Evolutionary conservation across 208 protist species (phyloP), one percentile per base, ranked within the genome.

Genomic region (Wallacemonas sp.): DNA sequence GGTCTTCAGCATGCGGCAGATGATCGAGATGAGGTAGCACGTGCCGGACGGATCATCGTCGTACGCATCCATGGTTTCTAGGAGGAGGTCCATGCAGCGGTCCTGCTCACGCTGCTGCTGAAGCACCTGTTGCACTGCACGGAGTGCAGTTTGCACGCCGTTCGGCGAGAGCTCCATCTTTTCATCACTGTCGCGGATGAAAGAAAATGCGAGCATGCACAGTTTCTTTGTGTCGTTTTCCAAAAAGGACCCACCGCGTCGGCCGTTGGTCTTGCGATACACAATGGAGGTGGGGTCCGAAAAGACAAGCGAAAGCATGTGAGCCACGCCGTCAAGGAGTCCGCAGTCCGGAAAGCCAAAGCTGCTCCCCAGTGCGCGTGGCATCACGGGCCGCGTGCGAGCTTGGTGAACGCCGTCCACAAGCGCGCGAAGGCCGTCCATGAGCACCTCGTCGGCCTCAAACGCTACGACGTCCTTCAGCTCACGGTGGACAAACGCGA

Each of bases 291-390:
- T 72, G 22, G 90, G 65, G 52, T 92, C 79, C 1, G 84, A 89
- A 61, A 94, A 87, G n/a, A 92, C 73, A n/a, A 93, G 61, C 11
- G 86, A 94, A 11, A 97, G 65, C 72, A 97, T 86, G 59, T 93
- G 87, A n/a, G 76, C 83, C 12, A 97, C 86, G 25, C 92, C 91
- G 70, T 97, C 93, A 20, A 95, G 70, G 25, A 96, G 64, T n/a
- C 93, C 93, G 63, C 86, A 86, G 54, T 96, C 89, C 28, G 89
- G 77, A 74, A 90, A 97, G 7, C 89, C 88, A 65, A 93, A 97
- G 39, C 88, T 91, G 57, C 79, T 93, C 1, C 93, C 93, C 32
- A 95, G 62, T 36, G 87, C 73, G 18, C 93, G 76, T 8, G 79
- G 74, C 28, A 75, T 64, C 4, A 91, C 55, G 22, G 77, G 76